Conservation (phyloP, 768 basidiomycete genomes). For the Tulasnella sp. region DNA sequence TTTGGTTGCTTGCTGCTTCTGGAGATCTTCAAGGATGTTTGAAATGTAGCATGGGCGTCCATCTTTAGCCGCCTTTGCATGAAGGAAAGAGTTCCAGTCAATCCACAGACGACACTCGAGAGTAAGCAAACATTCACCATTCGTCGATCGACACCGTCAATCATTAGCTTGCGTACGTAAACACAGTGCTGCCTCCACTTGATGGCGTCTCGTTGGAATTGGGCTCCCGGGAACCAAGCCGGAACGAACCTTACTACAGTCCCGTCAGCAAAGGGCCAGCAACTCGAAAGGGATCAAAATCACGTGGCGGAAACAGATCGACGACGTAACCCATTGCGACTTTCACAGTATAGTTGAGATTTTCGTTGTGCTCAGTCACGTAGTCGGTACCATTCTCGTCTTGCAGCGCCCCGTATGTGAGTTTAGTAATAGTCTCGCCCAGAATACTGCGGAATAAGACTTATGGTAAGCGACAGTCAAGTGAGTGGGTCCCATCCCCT, state of each 20-base stretch:
- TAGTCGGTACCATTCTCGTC: slow-evolving; percentile 1
- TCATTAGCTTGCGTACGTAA: not conserved
- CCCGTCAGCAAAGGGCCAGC: not conserved
- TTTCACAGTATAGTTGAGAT: not conserved
- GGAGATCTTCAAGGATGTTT: not conserved
- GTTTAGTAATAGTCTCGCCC: not conserved
- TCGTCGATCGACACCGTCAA: not conserved
- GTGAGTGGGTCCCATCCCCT: too few relatives aligned
- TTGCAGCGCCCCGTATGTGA: not conserved
- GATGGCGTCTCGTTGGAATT: not conserved
- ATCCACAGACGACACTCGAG: not conserved
- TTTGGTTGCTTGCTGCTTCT: not conserved
- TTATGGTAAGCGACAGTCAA: not conserved
- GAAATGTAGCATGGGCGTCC: not conserved
- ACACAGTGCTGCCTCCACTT: not conserved
- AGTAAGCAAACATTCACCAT: not conserved
- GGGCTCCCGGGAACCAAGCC: not conserved
- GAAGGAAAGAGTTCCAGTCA: not conserved
- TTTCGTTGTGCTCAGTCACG: not conserved
- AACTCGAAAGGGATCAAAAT: not conserved
- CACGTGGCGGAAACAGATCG: not conserved
- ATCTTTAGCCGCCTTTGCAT: not conserved
- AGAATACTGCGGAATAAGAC: not conserved
- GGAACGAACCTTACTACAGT: not conserved
- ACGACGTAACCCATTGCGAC: not conserved